Percentiles rank a stretch among this genome's conserved stretches.
These are phyloP conservation scores for Aspergillus cavernicola DNA, from an alignment of 495 filamentous ascomycete genomes.

Conservation along the genomic window DNA sequence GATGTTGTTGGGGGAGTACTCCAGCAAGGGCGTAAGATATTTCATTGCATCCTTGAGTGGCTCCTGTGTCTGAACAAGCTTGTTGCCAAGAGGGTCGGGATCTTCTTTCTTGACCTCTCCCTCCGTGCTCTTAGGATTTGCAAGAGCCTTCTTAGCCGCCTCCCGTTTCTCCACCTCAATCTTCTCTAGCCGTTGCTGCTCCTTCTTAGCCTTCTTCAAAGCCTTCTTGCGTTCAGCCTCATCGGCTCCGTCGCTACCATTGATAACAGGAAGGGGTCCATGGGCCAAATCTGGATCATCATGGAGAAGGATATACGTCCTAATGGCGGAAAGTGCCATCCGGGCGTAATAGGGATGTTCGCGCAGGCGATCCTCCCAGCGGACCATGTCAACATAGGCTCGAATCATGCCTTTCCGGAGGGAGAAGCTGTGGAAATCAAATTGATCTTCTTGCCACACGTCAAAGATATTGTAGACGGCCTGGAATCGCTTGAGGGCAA, in stretches of 20 bases:
- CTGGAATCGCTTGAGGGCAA: constrained; percentile 89
- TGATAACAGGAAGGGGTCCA: constrained; percentile 44
- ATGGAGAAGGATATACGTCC: constrained; percentile 72
- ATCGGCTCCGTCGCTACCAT: constrained; percentile 55
- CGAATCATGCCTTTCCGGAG: constrained; percentile 91
- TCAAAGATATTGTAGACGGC: constrained; percentile 90
- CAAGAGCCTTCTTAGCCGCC: constrained; percentile 39
- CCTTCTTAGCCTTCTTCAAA: constrained; percentile 90
- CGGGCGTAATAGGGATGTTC: constrained; percentile 91
- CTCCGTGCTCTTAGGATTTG: constrained; percentile 50
- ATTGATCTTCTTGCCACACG: constrained; percentile 96
- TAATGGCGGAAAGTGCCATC: constrained; percentile 78
- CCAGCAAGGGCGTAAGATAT: constrained; percentile 74
- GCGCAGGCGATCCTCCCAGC: constrained; percentile 88
- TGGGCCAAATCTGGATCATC: constrained; percentile 70
- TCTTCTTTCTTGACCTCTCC: constrained; percentile 74
- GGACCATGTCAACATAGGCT: constrained; percentile 92
- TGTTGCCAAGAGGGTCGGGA: constrained; percentile 75
- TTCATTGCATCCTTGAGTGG: constrained; percentile 85
- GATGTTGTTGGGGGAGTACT: constrained; percentile 77
- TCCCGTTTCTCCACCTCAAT: constrained; percentile 77
- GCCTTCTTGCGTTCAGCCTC: constrained; percentile 84
- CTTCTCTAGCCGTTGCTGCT: constrained; percentile 78
- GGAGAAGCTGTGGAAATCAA: constrained; percentile 98
- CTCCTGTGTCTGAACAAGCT: constrained; percentile 72